Conservation (phyloP, 306 rosid species). For the Trifolium fragiferum region DNA sequence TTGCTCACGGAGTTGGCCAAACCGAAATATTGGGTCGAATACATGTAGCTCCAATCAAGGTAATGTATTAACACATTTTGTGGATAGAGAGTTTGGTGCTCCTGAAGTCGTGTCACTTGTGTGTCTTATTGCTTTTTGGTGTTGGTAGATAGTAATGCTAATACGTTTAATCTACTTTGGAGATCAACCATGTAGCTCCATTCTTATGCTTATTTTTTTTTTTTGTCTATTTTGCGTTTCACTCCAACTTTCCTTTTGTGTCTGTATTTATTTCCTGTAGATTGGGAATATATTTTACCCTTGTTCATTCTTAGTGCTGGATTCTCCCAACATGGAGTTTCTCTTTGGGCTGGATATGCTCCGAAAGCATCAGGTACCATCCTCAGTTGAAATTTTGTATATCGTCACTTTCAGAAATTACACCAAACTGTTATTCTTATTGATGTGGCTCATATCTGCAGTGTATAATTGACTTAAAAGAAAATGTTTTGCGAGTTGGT, state of each 20-base stretch:
- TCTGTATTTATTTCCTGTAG: conserved; percentile 47
- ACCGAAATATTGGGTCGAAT: conserved; percentile 94
- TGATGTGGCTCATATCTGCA: conserved; percentile 44
- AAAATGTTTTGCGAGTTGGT: conserved; percentile 88
- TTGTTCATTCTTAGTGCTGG: conserved; percentile 88
- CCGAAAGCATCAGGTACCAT: conserved; percentile 89
- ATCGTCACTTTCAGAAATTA: conserved; percentile 29
- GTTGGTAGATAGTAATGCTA: neutral
- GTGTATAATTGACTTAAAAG: conserved; percentile 88
- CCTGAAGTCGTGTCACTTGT: too few relatives aligned
- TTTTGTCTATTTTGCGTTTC: neutral
- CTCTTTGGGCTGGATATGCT: conserved; percentile 98
- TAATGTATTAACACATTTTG: conserved; percentile 39
- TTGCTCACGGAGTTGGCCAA: conserved; percentile 99
- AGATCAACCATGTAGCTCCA: neutral
- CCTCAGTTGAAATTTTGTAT: conserved; percentile 14
- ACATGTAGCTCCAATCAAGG: conserved; percentile 99
- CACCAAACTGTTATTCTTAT: conserved; percentile 36
- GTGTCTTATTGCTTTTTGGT: neutral
- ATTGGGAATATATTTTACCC: conserved; percentile 89
- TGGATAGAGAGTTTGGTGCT: neutral
- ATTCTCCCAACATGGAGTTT: conserved; percentile 93
- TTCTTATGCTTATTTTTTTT: neutral
- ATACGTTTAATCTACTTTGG: conserved; percentile 3
- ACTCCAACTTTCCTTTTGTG: conserved; percentile 11